Evolutionary conservation across 805 yeast species (phyloP).

Genomic region (Lipomyces starkeyi): DNA sequence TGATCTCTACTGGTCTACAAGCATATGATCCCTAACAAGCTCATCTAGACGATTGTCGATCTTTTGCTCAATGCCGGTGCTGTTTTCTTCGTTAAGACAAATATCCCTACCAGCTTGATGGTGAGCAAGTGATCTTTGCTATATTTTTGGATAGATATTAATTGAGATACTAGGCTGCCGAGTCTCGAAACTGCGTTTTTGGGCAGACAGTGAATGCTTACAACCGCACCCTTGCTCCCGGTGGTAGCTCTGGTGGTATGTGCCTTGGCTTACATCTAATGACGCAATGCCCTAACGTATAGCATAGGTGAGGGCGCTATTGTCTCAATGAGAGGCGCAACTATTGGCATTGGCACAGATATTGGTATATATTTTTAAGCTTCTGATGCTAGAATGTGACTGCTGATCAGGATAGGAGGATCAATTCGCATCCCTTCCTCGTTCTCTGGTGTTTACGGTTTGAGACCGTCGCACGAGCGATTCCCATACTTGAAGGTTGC

Average conservation of each 20-base stretch:
- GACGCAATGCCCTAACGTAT: neutral
- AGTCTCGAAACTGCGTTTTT: slow-evolving; percentile 52
- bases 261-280: slow-evolving; percentile 45
- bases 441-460: slow-evolving; percentile 56
- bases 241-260: slow-evolving; percentile 64
- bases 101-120: slow-evolving; percentile 54
- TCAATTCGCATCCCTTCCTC: slow-evolving; percentile 57
- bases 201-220: slow-evolving; percentile 57
- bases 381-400: neutral
- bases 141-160: neutral
- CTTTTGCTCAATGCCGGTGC: slow-evolving; percentile 57
- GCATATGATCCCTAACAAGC: neutral
- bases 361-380: slow-evolving; percentile 47
- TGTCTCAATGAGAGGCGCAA: slow-evolving; percentile 52
- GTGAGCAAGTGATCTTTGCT: neutral
- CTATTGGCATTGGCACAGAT: slow-evolving; percentile 58
- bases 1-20: neutral
- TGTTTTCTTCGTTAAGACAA: slow-evolving; percentile 61
- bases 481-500: slow-evolving; percentile 55
- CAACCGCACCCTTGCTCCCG: slow-evolving; percentile 53
- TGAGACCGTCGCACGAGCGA: slow-evolving; percentile 67
- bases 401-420: slow-evolving; percentile 56
- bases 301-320: slow-evolving; percentile 57
- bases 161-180: slow-evolving; percentile 48
- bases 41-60: slow-evolving; percentile 46